Percentiles rank a stretch among this genome's conserved stretches.
Evolutionary conservation across 345 rosid species (phyloP).

Genomic region (Carallia pectinifolia): DNA sequence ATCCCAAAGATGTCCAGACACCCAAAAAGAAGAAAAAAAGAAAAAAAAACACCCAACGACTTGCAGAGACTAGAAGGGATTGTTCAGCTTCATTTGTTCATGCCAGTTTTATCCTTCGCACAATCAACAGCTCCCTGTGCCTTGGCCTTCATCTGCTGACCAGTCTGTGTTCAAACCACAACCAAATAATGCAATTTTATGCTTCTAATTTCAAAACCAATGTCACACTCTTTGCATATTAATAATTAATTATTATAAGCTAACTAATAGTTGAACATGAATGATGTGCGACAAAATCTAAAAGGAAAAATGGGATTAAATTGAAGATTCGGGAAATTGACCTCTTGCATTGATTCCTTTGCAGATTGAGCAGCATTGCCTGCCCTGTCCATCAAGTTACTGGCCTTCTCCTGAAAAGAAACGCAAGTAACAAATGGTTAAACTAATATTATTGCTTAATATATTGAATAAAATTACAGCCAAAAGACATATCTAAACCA

Average conservation of each 20-base stretch:
- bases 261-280: too few species aligned
- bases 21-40: background rate
- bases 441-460: too few species aligned
- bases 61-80: background rate
- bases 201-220: too few species aligned
- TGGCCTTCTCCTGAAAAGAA: conserved; percentile 54
- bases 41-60: background rate
- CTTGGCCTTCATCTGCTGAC: conserved; percentile 51
- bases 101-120: conserved; percentile 50
- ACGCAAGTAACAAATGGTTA: background rate
- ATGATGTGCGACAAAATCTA: background rate
- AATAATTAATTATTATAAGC: background rate
- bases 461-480: background rate
- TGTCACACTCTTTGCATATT: background rate
- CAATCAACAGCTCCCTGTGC: conserved; percentile 66
- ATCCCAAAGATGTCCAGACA: background rate
- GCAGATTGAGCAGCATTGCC: conserved; percentile 61
- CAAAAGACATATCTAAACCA: background rate
- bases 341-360: conserved; percentile 58
- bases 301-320: background rate
- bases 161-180: conserved; percentile 37
- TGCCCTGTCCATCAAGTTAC: conserved; percentile 54
- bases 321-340: background rate
- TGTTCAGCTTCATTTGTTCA: conserved; percentile 17
- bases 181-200: background rate